Evolutionary conservation across 1,139 yeast genomes (phyloP).

Genomic region (Hyphopichia buzzinii): DNA sequence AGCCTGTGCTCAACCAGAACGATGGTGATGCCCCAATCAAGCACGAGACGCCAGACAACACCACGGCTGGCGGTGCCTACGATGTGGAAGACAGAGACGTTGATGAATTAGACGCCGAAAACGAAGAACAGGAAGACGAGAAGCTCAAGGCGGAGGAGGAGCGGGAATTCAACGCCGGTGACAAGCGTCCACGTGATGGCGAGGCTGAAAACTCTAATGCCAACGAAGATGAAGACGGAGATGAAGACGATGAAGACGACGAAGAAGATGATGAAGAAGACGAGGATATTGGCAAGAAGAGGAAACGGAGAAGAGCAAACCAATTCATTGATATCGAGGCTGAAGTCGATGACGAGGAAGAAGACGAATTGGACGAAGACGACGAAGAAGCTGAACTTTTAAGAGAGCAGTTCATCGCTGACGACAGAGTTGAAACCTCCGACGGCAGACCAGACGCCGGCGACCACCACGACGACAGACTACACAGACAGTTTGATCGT

Average conservation of each 20-base stretch:
- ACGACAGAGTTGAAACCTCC: slow-evolving; percentile 55
- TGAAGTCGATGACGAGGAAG: slow-evolving; percentile 98
- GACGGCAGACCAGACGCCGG: slow-evolving; percentile 42
- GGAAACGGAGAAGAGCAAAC: slow-evolving; percentile 72
- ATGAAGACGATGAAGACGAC: slow-evolving; percentile 62
- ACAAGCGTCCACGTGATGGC: slow-evolving; percentile 9
- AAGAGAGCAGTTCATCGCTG: slow-evolving; percentile 79
- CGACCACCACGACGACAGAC: slow-evolving; percentile 57
- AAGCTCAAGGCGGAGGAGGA: background rate
- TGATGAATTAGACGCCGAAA: slow-evolving; percentile 47
- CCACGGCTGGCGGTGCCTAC: slow-evolving; percentile 12
- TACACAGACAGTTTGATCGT: slow-evolving; percentile 90
- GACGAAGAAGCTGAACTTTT: slow-evolving; percentile 85
- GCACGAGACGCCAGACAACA: slow-evolving; percentile 17
- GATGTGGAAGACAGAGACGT: slow-evolving; percentile 33
- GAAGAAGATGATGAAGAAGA: slow-evolving; percentile 54
- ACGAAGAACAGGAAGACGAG: slow-evolving; percentile 8
- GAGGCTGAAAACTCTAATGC: slow-evolving; percentile 8
- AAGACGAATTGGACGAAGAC: slow-evolving; percentile 85
- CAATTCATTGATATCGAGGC: slow-evolving; percentile 98
- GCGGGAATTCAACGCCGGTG: slow-evolving; percentile 7
- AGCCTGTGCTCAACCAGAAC: slow-evolving; percentile 1
- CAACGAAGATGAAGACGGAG: slow-evolving; percentile 43
- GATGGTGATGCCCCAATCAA: slow-evolving; percentile 8
- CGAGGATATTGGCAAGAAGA: slow-evolving; percentile 44